These are phyloP conservation scores for Metarhizium album DNA, from an alignment of 2,329 filamentous ascomycete species.

Conservation along the genomic window DNA sequence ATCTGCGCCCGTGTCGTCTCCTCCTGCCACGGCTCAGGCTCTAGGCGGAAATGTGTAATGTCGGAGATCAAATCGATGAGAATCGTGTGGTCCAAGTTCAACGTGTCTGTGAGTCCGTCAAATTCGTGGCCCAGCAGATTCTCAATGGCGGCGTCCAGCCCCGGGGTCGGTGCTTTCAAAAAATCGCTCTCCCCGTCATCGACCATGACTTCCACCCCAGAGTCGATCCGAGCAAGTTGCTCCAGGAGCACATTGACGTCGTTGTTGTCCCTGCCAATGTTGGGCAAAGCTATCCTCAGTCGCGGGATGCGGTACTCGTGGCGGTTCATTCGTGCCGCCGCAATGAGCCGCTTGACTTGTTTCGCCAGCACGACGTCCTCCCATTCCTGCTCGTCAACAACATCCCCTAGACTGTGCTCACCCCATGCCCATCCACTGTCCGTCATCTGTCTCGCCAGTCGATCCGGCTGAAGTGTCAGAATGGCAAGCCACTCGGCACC, in stretches of 20 bases:
- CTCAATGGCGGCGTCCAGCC: slow-evolving; percentile 16
- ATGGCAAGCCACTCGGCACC: slow-evolving; percentile 24
- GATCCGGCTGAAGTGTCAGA: slow-evolving; percentile 19
- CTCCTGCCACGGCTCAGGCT: slow-evolving; percentile 23
- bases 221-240: slow-evolving; percentile 19
- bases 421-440: slow-evolving; percentile 33
- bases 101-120: slow-evolving; percentile 21
- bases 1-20: slow-evolving; percentile 23
- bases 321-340: slow-evolving; percentile 25
- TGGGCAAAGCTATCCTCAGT: slow-evolving; percentile 25
- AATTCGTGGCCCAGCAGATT: slow-evolving; percentile 22
- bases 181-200: slow-evolving; percentile 19
- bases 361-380: slow-evolving; percentile 23
- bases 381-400: slow-evolving; percentile 23
- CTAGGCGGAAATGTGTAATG: slow-evolving; percentile 24
- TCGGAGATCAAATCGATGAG: slow-evolving; percentile 30
- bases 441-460: slow-evolving; percentile 28
- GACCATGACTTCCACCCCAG: slow-evolving; percentile 21
- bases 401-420: slow-evolving; percentile 20
- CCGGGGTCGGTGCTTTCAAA: slow-evolving; percentile 13
- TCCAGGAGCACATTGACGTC: slow-evolving; percentile 23
- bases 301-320: slow-evolving; percentile 26
- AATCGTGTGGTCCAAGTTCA: slow-evolving; percentile 32
- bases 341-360: slow-evolving; percentile 22
- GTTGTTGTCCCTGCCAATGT: slow-evolving; percentile 17